Percentiles rank a stretch among this genome's conserved stretches.
phyloP scores from a whole-genome alignment of 2,329 filamentous ascomycete genomes.

The Phaeophleospora eucalypticola region DNA sequence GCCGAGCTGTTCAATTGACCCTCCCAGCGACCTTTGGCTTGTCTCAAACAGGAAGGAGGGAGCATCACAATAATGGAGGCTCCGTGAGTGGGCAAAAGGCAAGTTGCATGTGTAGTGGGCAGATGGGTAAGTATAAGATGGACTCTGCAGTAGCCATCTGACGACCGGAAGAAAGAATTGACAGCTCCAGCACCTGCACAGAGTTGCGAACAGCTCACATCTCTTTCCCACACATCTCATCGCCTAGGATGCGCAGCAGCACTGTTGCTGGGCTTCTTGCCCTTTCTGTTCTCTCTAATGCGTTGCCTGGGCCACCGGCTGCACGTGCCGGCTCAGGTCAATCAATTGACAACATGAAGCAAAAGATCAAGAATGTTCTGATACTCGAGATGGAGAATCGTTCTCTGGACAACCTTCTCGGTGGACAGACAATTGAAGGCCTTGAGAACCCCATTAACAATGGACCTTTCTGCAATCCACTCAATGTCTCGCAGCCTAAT shows the following conservation, averaged over 20 bases:
- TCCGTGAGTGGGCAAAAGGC: no score
- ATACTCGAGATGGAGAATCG: constrained; percentile 40
- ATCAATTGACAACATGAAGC: constrained; percentile 5
- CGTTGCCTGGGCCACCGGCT: neutral
- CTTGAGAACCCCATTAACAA: constrained; percentile 12
- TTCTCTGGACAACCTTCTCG: constrained; percentile 40
- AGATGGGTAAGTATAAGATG: no score
- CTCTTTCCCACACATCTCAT: no score
- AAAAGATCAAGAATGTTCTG: constrained; percentile 31
- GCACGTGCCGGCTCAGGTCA: neutral
- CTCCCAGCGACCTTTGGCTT: neutral
- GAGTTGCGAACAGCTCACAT: no score
- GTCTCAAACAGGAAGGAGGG: neutral
- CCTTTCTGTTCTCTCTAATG: neutral
- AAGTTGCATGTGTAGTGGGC: no score
- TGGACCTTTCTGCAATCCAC: constrained; percentile 10
- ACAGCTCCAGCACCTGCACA: no score
- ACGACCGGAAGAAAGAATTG: no score
- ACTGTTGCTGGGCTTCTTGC: constrained; percentile 2
- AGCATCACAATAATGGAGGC: neutral
- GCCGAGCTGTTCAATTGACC: neutral
- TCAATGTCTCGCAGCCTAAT: constrained; percentile 5
- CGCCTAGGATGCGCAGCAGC: neutral
- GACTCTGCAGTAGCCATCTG: no score
- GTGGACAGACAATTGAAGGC: constrained; percentile 14